Evolutionary conservation across 768 basidiomycete species (phyloP).

Genomic region (Obba rivulosa): DNA sequence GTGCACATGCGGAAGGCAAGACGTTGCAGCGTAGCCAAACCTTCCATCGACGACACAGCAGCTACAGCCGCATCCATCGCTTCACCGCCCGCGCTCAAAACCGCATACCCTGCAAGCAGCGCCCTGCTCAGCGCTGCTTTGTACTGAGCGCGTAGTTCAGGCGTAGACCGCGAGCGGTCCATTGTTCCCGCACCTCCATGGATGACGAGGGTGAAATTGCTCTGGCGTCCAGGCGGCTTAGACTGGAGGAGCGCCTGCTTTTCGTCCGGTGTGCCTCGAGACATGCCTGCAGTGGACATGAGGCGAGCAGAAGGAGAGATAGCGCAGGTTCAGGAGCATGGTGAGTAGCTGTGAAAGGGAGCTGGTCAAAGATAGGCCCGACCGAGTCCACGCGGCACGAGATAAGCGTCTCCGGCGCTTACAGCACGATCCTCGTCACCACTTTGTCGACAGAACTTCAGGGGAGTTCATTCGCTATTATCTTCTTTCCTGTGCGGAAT

Average conservation of each 20-base stretch:
- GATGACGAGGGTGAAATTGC: constrained; percentile 49
- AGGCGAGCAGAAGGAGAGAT: not conserved
- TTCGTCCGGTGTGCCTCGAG: constrained; percentile 5
- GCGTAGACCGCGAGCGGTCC: constrained; percentile 49
- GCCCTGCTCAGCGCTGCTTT: constrained; percentile 49
- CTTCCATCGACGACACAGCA: constrained; percentile 71
- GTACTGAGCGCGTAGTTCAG: constrained; percentile 54
- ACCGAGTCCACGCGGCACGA: not conserved
- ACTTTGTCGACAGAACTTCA: no score
- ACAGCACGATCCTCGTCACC: no score
- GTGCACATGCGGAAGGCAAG: no score
- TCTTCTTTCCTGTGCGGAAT: no score
- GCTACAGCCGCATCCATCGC: constrained; percentile 80
- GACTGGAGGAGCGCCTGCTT: constrained; percentile 11
- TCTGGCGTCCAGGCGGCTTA: constrained; percentile 10
- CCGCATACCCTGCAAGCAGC: constrained; percentile 54
- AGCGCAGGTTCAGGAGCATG: not conserved
- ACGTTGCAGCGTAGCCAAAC: no score
- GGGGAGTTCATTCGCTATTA: no score
- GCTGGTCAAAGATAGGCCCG: not conserved
- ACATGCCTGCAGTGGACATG: not conserved
- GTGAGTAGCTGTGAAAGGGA: not conserved
- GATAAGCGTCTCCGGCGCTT: not conserved
- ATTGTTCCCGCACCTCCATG: constrained; percentile 82
- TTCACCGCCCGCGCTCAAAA: constrained; percentile 65